These are phyloP conservation scores for Buddleja alternifolia DNA, from an alignment of 257 asterid species.

Conservation along the genomic window DNA sequence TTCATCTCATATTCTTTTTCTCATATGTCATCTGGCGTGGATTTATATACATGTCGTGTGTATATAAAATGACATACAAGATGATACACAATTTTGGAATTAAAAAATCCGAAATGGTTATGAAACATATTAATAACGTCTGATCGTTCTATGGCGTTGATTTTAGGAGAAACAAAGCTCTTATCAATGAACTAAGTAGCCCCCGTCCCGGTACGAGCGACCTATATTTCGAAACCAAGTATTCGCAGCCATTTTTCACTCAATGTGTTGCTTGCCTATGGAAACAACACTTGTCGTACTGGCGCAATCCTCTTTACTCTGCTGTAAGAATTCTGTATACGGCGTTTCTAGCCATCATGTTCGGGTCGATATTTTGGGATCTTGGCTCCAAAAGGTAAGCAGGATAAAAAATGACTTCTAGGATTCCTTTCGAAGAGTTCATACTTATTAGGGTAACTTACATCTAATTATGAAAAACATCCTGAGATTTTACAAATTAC, in stretches of 20 bases:
- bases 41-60: no score
- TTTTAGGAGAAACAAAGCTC: constrained; percentile 45
- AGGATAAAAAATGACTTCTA: neutral
- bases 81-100: no score
- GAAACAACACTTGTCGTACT: constrained; percentile 40
- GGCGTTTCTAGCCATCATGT: neutral
- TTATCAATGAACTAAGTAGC: constrained; percentile 40
- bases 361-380: constrained; percentile 36
- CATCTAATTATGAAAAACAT: no score
- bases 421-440: no score
- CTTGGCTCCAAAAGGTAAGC: constrained; percentile 32
- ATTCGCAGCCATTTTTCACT: constrained; percentile 45
- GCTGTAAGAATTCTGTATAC: constrained; percentile 31
- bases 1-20: neutral
- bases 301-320: constrained; percentile 35
- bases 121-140: no score
- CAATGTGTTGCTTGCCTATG: constrained; percentile 37
- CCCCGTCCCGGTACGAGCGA: constrained; percentile 49
- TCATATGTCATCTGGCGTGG: no score
- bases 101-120: no score
- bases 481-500: no score
- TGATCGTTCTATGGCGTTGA: no score
- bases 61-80: no score
- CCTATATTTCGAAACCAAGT: constrained; percentile 46
- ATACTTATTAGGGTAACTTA: no score